These are phyloP conservation scores for Tylopilus sp. DNA, from an alignment of 1,284 basidiomycete genomes.

Conservation along the genomic window DNA sequence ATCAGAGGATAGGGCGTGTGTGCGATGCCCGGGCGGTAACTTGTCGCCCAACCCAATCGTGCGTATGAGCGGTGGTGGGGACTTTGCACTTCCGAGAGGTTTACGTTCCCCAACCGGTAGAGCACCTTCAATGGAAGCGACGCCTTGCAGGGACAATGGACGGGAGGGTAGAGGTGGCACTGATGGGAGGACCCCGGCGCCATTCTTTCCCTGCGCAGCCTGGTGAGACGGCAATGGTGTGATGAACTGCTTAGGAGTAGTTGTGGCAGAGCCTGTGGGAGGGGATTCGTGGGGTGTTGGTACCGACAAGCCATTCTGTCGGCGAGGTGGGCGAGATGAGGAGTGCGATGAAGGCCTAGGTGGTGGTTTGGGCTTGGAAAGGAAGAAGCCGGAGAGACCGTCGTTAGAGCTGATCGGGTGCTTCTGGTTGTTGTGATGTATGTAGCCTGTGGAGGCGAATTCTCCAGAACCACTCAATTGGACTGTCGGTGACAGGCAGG, in stretches of 20 bases:
- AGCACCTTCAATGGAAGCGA: conserved; percentile 7
- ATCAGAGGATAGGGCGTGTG: conserved; percentile 46
- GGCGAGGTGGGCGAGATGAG: conserved; percentile 23
- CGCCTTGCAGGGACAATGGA: neutral
- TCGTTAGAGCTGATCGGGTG: conserved; percentile 25
- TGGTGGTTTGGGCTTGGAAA: conserved; percentile 21
- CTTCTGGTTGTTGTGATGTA: conserved; percentile 6
- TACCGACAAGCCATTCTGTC: conserved; percentile 4
- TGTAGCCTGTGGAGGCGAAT: neutral
- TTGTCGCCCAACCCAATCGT: conserved; percentile 65
- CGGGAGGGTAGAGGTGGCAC: conserved; percentile 31
- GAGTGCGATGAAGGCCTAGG: conserved; percentile 17
- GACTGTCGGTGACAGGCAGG: conserved; percentile 7
- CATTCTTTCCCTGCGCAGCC: conserved; percentile 6
- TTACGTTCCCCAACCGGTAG: conserved; percentile 41
- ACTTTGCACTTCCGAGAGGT: conserved; percentile 40
- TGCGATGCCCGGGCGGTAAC: conserved; percentile 57
- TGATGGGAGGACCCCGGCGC: conserved; percentile 3
- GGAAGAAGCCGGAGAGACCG: conserved; percentile 11
- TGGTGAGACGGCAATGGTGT: conserved; percentile 31
- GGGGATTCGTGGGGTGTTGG: neutral
- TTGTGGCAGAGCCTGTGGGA: neutral
- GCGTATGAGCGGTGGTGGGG: conserved; percentile 69
- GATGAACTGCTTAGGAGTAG: conserved; percentile 9
- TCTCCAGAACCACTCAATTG: conserved; percentile 7